Evolutionary conservation across 257 asterid species (phyloP).

Genomic region (Salvia hispanica): DNA sequence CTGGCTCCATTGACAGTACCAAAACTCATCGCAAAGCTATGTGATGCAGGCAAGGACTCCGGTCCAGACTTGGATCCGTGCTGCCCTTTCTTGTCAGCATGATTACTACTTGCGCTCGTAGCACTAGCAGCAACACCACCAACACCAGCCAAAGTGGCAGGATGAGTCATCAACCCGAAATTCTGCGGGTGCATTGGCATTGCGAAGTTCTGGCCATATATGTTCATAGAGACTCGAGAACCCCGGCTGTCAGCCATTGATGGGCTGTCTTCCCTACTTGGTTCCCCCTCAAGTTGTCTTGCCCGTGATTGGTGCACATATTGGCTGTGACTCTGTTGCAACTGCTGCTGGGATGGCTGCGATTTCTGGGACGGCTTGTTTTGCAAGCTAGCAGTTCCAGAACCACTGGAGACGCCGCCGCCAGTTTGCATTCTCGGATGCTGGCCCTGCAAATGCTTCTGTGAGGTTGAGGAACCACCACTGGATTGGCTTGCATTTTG

Average conservation of each 20-base stretch:
- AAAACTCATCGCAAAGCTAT: slow-evolving; percentile 81
- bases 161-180: slow-evolving; percentile 64
- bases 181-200: slow-evolving; percentile 76
- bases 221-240: slow-evolving; percentile 54
- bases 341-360: slow-evolving; percentile 57
- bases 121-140: slow-evolving; percentile 34
- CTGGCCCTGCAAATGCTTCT: slow-evolving; percentile 66
- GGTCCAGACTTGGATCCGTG: slow-evolving; percentile 49
- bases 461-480: slow-evolving; percentile 65
- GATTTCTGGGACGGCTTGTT: slow-evolving; percentile 51
- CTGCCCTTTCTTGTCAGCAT: slow-evolving; percentile 59
- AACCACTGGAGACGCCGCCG: slow-evolving; percentile 35
- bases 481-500: slow-evolving; percentile 54
- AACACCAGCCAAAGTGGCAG: slow-evolving; percentile 43
- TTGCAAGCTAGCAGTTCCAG: slow-evolving; percentile 49
- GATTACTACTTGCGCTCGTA: slow-evolving; percentile 40
- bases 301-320: slow-evolving; percentile 41
- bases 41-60: slow-evolving; percentile 59
- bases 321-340: slow-evolving; percentile 51
- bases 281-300: slow-evolving; percentile 58
- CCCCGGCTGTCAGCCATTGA: slow-evolving; percentile 58
- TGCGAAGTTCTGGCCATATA: slow-evolving; percentile 65
- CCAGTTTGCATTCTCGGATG: slow-evolving; percentile 57
- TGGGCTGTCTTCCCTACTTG: slow-evolving; percentile 66
- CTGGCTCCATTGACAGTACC: slow-evolving; percentile 62